These are phyloP conservation scores for Pythium aphanidermatum DNA, from an alignment of 352 stramenopile genomes.

Conservation along the genomic window DNA sequence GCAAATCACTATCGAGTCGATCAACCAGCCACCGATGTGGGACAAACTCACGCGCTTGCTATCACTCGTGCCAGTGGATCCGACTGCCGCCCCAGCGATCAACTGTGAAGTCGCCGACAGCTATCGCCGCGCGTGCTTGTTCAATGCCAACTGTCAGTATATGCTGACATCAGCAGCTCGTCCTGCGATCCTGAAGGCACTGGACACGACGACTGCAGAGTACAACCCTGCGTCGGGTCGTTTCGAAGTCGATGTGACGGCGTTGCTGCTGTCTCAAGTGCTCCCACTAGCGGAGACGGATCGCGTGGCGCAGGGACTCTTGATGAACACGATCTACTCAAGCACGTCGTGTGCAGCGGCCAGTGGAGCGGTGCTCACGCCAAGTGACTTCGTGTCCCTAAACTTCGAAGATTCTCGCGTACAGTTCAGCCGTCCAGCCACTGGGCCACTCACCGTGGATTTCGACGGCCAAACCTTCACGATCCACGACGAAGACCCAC, in stretches of 20 bases:
- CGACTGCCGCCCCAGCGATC: neutral
- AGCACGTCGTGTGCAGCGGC: too few species aligned
- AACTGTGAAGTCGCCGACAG: neutral
- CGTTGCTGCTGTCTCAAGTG: too few species aligned
- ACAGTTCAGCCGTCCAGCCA: neutral
- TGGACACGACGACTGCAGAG: neutral
- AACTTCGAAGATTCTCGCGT: too few species aligned
- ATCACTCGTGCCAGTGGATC: neutral
- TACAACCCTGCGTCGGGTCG: too few species aligned
- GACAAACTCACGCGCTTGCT: slow-evolving; percentile 7
- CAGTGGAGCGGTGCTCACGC: too few species aligned
- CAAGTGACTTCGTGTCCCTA: too few species aligned
- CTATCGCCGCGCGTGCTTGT: neutral
- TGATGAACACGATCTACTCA: too few species aligned
- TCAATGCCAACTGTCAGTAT: neutral
- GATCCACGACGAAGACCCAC: neutral
- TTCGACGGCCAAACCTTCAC: neutral
- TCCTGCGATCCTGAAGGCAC: neutral
- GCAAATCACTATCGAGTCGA: slow-evolving; percentile 1
- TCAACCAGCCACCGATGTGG: slow-evolving; percentile 6
- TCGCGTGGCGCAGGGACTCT: too few species aligned
- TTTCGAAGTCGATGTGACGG: too few species aligned
- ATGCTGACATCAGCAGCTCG: neutral
- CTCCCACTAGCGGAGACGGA: too few species aligned
- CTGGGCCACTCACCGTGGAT: neutral